A percentile compares a stretch with the other conserved stretches of the same genome.
Conservation (phyloP, 495 filamentous ascomycete genomes). For the Neurospora sublineolata region DNA sequence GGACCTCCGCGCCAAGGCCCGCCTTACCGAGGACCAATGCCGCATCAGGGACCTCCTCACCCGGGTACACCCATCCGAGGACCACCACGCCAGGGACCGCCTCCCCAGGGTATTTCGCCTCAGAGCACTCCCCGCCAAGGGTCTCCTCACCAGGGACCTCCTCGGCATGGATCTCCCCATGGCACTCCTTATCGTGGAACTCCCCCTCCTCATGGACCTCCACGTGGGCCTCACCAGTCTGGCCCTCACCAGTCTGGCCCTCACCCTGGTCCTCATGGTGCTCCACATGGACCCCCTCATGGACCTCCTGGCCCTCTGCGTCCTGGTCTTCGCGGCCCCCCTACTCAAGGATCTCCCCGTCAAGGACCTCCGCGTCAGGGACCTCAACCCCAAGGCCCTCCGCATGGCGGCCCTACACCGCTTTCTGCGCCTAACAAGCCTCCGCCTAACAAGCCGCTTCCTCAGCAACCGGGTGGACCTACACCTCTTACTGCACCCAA, state of each 20-base stretch:
- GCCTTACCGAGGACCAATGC: neutral
- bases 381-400: neutral
- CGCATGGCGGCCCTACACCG: neutral
- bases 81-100: neutral
- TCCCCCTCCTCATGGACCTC: neutral
- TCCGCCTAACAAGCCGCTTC: constrained; percentile 2
- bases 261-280: neutral
- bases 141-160: neutral
- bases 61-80: neutral
- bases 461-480: neutral
- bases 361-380: constrained; percentile 5
- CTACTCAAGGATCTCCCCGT: constrained; percentile 5
- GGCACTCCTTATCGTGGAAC: neutral
- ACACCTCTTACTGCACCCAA: neutral
- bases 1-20: constrained; percentile 2
- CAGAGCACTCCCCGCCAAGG: neutral
- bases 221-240: neutral
- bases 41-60: neutral
- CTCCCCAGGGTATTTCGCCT: neutral
- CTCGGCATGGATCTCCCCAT: constrained; percentile 3
- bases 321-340: neutral
- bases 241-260: constrained; percentile 8
- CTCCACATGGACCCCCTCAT: constrained; percentile 4
- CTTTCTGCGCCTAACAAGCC: constrained; percentile 2
- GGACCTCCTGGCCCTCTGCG: neutral